Evolutionary conservation across 1,284 basidiomycete species (phyloP).

Genomic region (Puccinia novopanici): DNA sequence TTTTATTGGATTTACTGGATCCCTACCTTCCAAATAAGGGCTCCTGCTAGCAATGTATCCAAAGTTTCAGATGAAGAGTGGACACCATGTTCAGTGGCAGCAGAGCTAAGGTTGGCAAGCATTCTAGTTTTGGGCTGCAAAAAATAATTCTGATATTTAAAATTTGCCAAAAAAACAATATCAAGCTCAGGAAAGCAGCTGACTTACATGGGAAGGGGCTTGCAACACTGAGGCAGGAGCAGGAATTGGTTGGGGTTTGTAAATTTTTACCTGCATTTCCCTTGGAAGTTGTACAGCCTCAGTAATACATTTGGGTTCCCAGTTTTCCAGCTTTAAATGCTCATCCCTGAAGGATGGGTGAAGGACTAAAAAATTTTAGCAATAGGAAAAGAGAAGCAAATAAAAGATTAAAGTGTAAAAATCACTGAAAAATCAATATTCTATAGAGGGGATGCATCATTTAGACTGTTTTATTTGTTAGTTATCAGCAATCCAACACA

Average conservation of each 20-base stretch:
- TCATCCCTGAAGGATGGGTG: conserved; percentile 24
- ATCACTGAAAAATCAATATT: background rate
- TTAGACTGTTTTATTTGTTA: conserved; percentile 10
- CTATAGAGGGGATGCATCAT: conserved; percentile 1
- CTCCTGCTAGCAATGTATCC: conserved; percentile 2
- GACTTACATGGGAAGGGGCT: no score
- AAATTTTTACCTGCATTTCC: conserved; percentile 10
- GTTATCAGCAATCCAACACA: background rate
- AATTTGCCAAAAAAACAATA: background rate
- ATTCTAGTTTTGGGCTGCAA: background rate
- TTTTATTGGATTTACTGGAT: no score
- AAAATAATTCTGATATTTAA: background rate
- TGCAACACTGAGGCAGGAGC: no score
- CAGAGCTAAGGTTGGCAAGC: no score
- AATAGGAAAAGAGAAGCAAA: background rate
- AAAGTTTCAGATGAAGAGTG: background rate
- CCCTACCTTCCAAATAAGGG: background rate
- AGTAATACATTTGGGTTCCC: conserved; percentile 13
- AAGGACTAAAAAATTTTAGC: background rate
- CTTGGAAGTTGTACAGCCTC: background rate
- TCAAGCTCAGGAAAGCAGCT: background rate
- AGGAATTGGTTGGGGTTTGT: background rate
- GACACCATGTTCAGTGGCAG: background rate
- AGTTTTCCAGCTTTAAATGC: conserved; percentile 10
- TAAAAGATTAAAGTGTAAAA: background rate